phyloP scores from a whole-genome alignment of 2,329 filamentous ascomycete species.

The Monilinia vaccinii-corymbosi region DNA sequence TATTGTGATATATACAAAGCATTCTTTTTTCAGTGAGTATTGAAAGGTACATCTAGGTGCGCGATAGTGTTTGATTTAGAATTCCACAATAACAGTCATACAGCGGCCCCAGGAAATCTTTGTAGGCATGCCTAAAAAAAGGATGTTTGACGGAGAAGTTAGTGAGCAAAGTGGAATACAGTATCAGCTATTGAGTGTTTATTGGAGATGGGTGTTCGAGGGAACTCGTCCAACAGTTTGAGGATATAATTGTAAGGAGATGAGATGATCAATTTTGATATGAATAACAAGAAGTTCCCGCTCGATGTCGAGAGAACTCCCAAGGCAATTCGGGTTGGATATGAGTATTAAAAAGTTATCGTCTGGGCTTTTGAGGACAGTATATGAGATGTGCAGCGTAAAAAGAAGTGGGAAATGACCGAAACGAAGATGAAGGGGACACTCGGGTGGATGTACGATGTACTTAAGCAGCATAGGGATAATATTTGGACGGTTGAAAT shows the following conservation, averaged over 20 bases:
- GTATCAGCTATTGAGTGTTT: neutral
- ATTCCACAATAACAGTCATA: too few relatives aligned
- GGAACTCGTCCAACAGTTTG: neutral
- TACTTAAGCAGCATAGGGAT: neutral
- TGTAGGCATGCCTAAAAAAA: neutral
- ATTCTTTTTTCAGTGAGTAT: too few relatives aligned
- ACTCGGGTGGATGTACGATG: neutral
- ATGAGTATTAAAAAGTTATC: neutral
- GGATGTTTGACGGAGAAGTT: neutral
- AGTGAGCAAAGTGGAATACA: neutral
- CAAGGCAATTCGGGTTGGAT: neutral
- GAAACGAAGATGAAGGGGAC: neutral
- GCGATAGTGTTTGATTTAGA: neutral
- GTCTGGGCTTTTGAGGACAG: neutral
- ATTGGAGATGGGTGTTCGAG: neutral
- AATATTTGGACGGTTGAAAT: neutral
- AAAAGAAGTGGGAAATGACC: neutral
- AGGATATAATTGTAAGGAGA: neutral
- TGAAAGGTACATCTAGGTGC: neutral
- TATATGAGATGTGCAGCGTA: neutral
- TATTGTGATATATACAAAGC: too few relatives aligned
- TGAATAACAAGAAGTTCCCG: too few relatives aligned
- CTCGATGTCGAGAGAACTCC: too few relatives aligned
- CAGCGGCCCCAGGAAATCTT: too few relatives aligned
- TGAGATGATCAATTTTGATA: neutral